phyloP scores from a whole-genome alignment of 2,329 filamentous ascomycete genomes.

The Colletotrichum aenigma region DNA sequence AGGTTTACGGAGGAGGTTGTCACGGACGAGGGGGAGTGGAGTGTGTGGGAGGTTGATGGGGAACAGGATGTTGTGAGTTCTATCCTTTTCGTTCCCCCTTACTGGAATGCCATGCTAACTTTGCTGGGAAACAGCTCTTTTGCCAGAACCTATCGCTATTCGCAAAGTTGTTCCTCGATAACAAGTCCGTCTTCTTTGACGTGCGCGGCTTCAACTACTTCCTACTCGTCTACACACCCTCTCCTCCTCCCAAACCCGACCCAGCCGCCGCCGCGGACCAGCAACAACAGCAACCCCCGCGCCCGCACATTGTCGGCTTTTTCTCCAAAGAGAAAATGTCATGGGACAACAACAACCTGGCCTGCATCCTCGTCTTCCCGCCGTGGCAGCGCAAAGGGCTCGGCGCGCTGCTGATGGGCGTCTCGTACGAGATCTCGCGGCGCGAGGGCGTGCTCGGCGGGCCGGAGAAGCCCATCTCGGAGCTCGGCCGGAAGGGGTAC shows the following conservation, averaged over 20 bases:
- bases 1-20: slow-evolving; percentile 48
- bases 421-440: slow-evolving; percentile 89
- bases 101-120: neutral
- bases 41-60: slow-evolving; percentile 92
- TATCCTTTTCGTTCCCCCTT: neutral
- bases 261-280: neutral
- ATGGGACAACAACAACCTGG: slow-evolving; percentile 98
- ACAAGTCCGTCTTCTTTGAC: slow-evolving; percentile 98
- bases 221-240: slow-evolving; percentile 78
- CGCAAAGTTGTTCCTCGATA: slow-evolving; percentile 96
- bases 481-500: slow-evolving; percentile 84
- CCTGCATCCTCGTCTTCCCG: slow-evolving; percentile 94
- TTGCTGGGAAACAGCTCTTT: slow-evolving; percentile 63
- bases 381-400: slow-evolving; percentile 93
- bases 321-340: slow-evolving; percentile 99
- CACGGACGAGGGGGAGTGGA: slow-evolving; percentile 73
- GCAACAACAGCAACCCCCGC: slow-evolving; percentile 17
- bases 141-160: slow-evolving; percentile 96
- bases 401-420: slow-evolving; percentile 86
- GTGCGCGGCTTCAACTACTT: slow-evolving; percentile 95
- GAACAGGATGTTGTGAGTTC: slow-evolving; percentile 73
- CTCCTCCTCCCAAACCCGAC: slow-evolving; percentile 45
- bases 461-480: slow-evolving; percentile 91
- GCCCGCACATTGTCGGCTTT: slow-evolving; percentile 81
- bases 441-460: slow-evolving; percentile 85